Conservation (phyloP, 1,284 basidiomycete genomes). For the Tausonia pullulans region DNA sequence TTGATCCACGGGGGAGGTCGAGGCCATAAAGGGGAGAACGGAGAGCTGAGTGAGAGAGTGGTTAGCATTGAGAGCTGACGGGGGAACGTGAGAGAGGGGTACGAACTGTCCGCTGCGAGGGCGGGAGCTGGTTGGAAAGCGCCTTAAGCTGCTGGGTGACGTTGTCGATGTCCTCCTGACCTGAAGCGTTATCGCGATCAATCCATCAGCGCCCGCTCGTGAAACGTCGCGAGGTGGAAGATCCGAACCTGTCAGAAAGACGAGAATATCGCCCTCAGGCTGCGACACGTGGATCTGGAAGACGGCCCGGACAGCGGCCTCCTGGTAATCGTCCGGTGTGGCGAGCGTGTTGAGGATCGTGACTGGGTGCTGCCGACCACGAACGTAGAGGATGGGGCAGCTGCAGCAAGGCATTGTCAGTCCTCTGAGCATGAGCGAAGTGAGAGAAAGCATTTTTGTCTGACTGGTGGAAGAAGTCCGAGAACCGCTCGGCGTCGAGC, state of each 20-base stretch:
- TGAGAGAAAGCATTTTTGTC: background rate
- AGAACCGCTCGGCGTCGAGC: constrained; percentile 87
- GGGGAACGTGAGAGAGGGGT: background rate
- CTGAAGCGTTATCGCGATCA: constrained; percentile 30
- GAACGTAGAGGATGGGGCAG: constrained; percentile 76
- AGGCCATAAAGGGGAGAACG: constrained; percentile 15
- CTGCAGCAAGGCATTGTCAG: constrained; percentile 35
- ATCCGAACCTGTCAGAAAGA: constrained; percentile 71
- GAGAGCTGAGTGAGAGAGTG: background rate
- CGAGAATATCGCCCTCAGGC: constrained; percentile 68
- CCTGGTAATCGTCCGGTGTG: constrained; percentile 73
- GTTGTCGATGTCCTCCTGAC: constrained; percentile 94
- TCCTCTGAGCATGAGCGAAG: background rate
- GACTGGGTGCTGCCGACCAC: constrained; percentile 89
- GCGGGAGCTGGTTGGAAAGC: constrained; percentile 54
- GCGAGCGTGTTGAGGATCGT: constrained; percentile 66
- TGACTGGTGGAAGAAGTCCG: constrained; percentile 70
- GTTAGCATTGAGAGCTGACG: background rate
- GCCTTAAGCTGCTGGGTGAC: constrained; percentile 59
- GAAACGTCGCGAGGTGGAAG: background rate
- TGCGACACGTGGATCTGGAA: constrained; percentile 78
- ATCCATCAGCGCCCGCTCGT: background rate
- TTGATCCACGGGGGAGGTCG: constrained; percentile 45
- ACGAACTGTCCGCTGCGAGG: constrained; percentile 21
- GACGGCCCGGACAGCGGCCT: constrained; percentile 77